Conservation (phyloP, 2,329 filamentous ascomycete species). For the Colletotrichum magnum region DNA sequence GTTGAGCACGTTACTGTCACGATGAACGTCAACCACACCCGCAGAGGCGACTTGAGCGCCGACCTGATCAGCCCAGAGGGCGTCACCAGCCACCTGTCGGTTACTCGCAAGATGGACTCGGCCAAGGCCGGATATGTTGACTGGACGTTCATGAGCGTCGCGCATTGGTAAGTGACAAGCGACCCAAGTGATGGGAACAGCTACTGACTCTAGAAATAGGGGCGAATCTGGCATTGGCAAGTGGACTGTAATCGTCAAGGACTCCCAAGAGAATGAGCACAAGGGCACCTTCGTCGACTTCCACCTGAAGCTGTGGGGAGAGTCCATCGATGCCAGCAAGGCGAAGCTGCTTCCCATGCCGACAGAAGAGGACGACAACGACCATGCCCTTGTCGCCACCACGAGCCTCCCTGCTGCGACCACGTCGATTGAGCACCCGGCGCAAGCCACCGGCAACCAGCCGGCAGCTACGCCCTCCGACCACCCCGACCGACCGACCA, state of each 20-base stretch:
- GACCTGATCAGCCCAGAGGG: slow-evolving; percentile 89
- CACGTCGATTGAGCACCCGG: slow-evolving; percentile 68
- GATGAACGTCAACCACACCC: slow-evolving; percentile 93
- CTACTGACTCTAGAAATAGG: slow-evolving; percentile 61
- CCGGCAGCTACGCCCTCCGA: slow-evolving; percentile 67
- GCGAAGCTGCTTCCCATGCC: slow-evolving; percentile 86
- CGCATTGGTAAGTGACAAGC: slow-evolving; percentile 80
- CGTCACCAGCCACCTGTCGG: slow-evolving; percentile 86
- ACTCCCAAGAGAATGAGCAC: slow-evolving; percentile 82
- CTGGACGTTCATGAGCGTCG: slow-evolving; percentile 99
- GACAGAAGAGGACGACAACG: slow-evolving; percentile 83
- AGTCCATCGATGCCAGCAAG: slow-evolving; percentile 82
- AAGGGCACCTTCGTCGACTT: slow-evolving; percentile 89
- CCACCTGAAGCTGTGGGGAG: slow-evolving; percentile 95
- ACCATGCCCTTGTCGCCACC: slow-evolving; percentile 78
- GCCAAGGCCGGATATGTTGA: slow-evolving; percentile 82
- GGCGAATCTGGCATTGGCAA: slow-evolving; percentile 89
- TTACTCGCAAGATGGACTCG: slow-evolving; percentile 78
- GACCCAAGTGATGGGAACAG: too few species aligned
- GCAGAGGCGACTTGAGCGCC: slow-evolving; percentile 91
- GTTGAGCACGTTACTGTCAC: slow-evolving; percentile 97
- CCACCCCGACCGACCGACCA: slow-evolving; percentile 75
- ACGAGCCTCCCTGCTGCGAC: slow-evolving; percentile 71
- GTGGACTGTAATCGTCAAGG: slow-evolving; percentile 93
- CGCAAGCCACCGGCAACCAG: slow-evolving; percentile 60